Conservation (phyloP, 805 yeast species). For the Komagataella phaffii region DNA sequence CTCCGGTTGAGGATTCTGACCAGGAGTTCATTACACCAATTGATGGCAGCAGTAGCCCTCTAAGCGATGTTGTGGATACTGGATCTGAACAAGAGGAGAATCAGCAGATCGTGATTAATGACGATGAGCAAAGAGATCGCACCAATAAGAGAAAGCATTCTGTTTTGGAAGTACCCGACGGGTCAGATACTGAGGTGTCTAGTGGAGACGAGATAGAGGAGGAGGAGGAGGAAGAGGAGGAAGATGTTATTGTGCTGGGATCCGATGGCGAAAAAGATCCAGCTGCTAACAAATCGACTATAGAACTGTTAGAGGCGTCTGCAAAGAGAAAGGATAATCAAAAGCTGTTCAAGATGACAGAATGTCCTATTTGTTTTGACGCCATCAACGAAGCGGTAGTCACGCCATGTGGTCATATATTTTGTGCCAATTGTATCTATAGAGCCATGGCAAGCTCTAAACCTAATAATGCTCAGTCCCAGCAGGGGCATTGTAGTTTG, state of each 20-base stretch:
- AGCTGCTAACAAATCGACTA: conserved; percentile 18
- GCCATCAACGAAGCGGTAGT: conserved; percentile 32
- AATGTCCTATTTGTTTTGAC: conserved; percentile 46
- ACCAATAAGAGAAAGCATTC: not conserved
- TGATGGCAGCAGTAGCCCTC: not conserved
- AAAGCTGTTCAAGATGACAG: conserved; percentile 20
- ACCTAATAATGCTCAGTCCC: conserved; percentile 7
- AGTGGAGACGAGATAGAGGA: conserved; percentile 13
- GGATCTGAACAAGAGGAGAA: not conserved
- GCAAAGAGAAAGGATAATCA: conserved; percentile 7
- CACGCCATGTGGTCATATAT: conserved; percentile 45
- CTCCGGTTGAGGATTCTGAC: not conserved
- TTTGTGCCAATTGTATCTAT: conserved; percentile 39
- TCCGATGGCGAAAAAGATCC: conserved; percentile 20
- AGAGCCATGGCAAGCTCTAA: conserved; percentile 33
- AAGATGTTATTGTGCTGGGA: conserved; percentile 16
- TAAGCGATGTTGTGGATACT: not conserved
- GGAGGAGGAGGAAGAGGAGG: conserved; percentile 6
- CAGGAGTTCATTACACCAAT: not conserved
- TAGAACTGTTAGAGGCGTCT: conserved; percentile 14
- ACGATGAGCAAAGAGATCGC: not conserved
- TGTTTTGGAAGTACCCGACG: not conserved
- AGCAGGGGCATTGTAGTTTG: conserved; percentile 18
- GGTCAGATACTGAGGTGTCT: conserved; percentile 1
- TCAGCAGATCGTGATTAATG: not conserved